Evolutionary conservation across 768 basidiomycete genomes (phyloP).

Genomic region (Chlorophyllum brunneum): DNA sequence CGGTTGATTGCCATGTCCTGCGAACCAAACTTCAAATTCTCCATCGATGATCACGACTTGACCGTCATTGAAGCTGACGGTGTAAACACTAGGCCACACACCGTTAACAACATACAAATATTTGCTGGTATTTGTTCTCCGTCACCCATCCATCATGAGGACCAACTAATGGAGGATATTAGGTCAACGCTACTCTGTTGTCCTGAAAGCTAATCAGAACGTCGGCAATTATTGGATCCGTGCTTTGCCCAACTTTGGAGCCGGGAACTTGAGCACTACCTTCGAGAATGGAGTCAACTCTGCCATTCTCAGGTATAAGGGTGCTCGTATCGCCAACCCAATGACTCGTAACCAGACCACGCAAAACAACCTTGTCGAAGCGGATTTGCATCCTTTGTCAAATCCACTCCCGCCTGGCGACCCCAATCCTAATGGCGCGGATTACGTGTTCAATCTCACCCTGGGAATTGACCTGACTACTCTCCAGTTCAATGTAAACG

Average conservation of each 20-base stretch:
- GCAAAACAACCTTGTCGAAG: conserved; percentile 29
- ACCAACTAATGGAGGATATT: conserved; percentile 29
- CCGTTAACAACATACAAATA: conserved; percentile 38
- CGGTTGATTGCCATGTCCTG: conserved; percentile 45
- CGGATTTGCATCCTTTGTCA: conserved; percentile 36
- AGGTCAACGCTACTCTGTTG: conserved; percentile 33
- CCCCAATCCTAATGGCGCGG: conserved; percentile 34
- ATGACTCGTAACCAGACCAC: conserved; percentile 19
- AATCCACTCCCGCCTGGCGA: conserved; percentile 27
- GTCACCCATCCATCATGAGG: conserved; percentile 26
- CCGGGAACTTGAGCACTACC: conserved; percentile 2
- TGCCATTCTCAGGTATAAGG: conserved; percentile 45
- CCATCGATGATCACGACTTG: conserved; percentile 34
- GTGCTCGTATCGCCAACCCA: conserved; percentile 40
- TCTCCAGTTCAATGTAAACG: conserved; percentile 7
- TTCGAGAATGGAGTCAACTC: conserved; percentile 38
- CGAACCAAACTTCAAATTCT: conserved; percentile 37
- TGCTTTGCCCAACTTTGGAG: conserved; percentile 25
- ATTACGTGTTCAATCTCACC: conserved; percentile 35
- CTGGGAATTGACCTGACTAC: conserved; percentile 19
- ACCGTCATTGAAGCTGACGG: conserved; percentile 40
- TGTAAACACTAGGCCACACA: conserved; percentile 20
- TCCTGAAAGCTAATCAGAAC: conserved; percentile 38
- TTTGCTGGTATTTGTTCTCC: conserved; percentile 39
- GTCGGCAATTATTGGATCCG: conserved; percentile 54